Base-by-base conservation (phyloP, 2,329 filamentous ascomycete species). In the Dactylellina haptotyla region DNA sequence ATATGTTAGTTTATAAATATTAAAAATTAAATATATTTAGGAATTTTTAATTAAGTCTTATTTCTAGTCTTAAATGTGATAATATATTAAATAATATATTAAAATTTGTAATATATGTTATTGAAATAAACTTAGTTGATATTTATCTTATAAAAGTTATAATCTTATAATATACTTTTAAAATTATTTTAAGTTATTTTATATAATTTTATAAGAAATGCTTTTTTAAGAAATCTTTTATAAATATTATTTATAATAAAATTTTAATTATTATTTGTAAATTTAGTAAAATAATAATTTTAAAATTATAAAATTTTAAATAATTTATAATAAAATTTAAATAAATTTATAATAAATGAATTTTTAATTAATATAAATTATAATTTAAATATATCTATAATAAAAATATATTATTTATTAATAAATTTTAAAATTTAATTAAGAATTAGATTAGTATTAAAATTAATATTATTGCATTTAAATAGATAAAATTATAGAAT, bases 381-480 rank as follows among this genome's bases (percentile, higher is more conserved):
- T 46, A 37, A 57, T 64, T 18, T 65, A 57, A 63, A 37, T 48
- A 58, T 56, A 65, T 41, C 16, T 54, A 16, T 65, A 18, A 26
- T 43, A 57, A 26, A 54, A 69, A 23, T 39, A 50, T 46, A 18
- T 32, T 61, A 50, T 50, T 58, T 50, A 50, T 18, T 23, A 4
- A 16, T 23, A 54, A 20, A 34, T 16, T 65, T 25, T 43, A 28
- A 46, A 26, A 30, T 18, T 26, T 43, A 39, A 25, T 23, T 43
- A 30, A 30, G 16, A 41, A 25, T 37, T 41, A 34, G 25, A 39
- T 41, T n/a, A n/a, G n/a, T n/a, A n/a, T n/a, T n/a, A 34, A 65
- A 41, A 43, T 12, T 9, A 9, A 4, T 9, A 16, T 9, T 9
- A 9, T 43, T 4, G 8, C 20, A 8, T 5, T 48, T 8, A 20